These are phyloP conservation scores for Malus hybrid DNA, from an alignment of 331 rosid genomes.

Conservation along the genomic window DNA sequence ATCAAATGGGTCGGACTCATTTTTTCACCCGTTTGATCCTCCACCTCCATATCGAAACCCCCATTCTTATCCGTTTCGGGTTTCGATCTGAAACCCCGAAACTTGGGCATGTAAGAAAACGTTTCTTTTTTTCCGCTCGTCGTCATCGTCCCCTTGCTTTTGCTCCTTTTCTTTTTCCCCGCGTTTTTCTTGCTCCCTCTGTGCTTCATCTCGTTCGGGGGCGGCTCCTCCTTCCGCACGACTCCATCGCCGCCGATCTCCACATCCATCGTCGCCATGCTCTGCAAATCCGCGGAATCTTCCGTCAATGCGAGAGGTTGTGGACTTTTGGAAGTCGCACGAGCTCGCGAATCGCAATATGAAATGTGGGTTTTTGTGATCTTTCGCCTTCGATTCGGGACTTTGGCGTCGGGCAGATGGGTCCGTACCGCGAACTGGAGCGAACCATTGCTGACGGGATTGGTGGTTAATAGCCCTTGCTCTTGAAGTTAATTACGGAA, in stretches of 20 bases:
- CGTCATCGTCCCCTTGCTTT: constrained; percentile 7
- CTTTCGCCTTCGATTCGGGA: neutral
- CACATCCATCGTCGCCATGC: constrained; percentile 18
- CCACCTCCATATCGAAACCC: constrained; percentile 50
- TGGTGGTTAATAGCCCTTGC: neutral
- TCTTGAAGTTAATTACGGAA: neutral
- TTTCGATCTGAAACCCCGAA: constrained; percentile 30
- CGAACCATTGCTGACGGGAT: neutral
- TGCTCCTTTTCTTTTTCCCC: constrained; percentile 2
- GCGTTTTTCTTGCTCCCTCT: neutral
- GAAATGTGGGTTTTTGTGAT: neutral
- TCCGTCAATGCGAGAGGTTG: neutral
- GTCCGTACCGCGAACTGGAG: neutral
- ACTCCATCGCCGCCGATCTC: neutral
- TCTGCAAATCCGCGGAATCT: neutral
- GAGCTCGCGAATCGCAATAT: neutral
- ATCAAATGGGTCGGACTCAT: constrained; percentile 57
- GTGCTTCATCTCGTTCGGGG: constrained; percentile 12
- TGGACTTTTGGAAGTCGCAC: neutral
- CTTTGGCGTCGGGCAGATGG: neutral
- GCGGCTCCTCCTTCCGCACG: neutral
- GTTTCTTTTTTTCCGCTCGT: neutral
- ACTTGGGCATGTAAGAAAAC: constrained; percentile 23
- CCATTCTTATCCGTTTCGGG: constrained; percentile 22
- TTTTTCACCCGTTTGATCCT: constrained; percentile 29